These are phyloP conservation scores for Aureobasidium mangrovei DNA, from an alignment of 2,329 filamentous ascomycete genomes.

Conservation along the genomic window DNA sequence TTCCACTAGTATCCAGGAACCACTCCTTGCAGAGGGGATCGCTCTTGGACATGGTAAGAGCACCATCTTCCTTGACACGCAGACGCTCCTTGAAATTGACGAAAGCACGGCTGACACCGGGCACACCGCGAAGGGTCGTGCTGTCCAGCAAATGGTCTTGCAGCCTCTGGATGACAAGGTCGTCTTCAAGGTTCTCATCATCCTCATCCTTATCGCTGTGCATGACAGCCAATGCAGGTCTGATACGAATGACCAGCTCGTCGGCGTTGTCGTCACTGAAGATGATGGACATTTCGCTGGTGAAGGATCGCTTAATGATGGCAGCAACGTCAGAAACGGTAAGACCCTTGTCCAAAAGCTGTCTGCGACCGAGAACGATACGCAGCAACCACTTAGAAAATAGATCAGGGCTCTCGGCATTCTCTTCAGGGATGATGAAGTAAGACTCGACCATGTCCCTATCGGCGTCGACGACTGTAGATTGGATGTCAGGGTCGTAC, in stretches of 20 bases:
- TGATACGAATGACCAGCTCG: slow-evolving; percentile 86
- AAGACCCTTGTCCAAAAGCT: slow-evolving; percentile 89
- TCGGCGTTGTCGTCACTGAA: slow-evolving; percentile 98
- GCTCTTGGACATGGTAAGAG: slow-evolving; percentile 63
- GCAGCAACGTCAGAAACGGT: slow-evolving; percentile 83
- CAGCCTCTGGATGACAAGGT: slow-evolving; percentile 85
- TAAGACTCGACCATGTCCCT: slow-evolving; percentile 93
- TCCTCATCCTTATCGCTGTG: slow-evolving; percentile 58
- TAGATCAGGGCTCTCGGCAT: slow-evolving; percentile 49
- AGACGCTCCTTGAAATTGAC: slow-evolving; percentile 72
- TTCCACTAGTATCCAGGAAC: slow-evolving; percentile 93
- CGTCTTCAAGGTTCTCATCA: slow-evolving; percentile 71
- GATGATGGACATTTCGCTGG: slow-evolving; percentile 77
- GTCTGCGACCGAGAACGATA: slow-evolving; percentile 85
- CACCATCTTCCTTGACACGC: slow-evolving; percentile 59
- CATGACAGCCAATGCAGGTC: slow-evolving; percentile 42
- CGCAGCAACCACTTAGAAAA: slow-evolving; percentile 95
- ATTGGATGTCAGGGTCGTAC: slow-evolving; percentile 85
- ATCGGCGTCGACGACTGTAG: slow-evolving; percentile 80
- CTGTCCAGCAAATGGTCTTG: slow-evolving; percentile 87
- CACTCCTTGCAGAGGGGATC: slow-evolving; percentile 76
- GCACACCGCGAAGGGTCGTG: slow-evolving; percentile 81
- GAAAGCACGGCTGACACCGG: slow-evolving; percentile 84
- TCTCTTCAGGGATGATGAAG: slow-evolving; percentile 86
- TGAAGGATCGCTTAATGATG: slow-evolving; percentile 83